Conservation (phyloP, 1,284 basidiomycete species). For the Kalmanozyma brasiliensis region DNA sequence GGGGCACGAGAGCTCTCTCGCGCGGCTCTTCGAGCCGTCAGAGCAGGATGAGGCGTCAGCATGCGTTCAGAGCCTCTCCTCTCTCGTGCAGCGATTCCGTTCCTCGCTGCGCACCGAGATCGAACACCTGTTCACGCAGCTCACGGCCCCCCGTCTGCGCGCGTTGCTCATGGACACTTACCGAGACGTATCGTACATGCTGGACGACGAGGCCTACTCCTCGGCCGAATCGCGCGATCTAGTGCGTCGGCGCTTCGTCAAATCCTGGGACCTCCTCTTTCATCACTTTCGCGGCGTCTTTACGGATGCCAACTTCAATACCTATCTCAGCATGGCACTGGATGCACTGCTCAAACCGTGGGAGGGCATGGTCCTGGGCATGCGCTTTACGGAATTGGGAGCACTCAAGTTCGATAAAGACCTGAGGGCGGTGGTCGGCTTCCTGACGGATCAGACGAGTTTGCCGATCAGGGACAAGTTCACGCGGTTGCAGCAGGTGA, state of each 20-base stretch:
- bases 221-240: conserved; percentile 84
- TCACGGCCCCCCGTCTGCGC: conserved; percentile 84
- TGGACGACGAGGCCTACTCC: conserved; percentile 87
- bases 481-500: conserved; percentile 88
- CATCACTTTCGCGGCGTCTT: conserved; percentile 76
- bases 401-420: conserved; percentile 96
- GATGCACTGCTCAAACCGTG: conserved; percentile 89
- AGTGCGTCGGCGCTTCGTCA: conserved; percentile 85
- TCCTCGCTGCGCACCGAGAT: conserved; percentile 76
- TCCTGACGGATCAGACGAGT: conserved; percentile 83
- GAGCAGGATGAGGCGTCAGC: conserved; percentile 24
- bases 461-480: conserved; percentile 90
- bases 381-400: conserved; percentile 95
- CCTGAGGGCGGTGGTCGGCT: conserved; percentile 82
- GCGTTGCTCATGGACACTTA: conserved; percentile 86
- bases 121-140: conserved; percentile 92
- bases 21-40: conserved; percentile 28
- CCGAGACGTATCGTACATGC: conserved; percentile 81
- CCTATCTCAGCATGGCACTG: conserved; percentile 83
- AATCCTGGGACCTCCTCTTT: conserved; percentile 83
- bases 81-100: conserved; percentile 28
- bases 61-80: conserved; percentile 15
- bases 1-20: conserved; percentile 26
- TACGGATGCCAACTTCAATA: conserved; percentile 85
- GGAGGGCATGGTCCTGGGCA: conserved; percentile 84